Evolutionary conservation across 1,284 basidiomycete species (phyloP), one percentile per base, ranked within the genome.

Genomic region (Ceratobasidium sp.): DNA sequence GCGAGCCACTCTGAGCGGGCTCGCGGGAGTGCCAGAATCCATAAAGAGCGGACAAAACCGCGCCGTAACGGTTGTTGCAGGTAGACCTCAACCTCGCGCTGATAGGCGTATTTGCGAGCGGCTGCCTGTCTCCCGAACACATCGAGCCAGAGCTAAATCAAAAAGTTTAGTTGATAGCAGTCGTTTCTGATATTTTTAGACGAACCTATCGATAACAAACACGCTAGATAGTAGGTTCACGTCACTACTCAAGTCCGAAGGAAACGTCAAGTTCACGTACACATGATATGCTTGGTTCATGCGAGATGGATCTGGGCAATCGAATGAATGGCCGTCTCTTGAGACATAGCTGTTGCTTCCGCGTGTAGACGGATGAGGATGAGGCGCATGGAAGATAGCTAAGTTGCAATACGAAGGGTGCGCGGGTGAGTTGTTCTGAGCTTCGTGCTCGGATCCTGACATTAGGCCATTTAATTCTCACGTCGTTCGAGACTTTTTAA

Each of bases 401-500:
- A 90, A 81, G 2, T 83, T 86, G 80, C 91, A 91, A 80, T 87
- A 88, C 1, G 90, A 91, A 0, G 89, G 88, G 78, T 88, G 85
- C 0, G 87, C 85, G 3, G 85, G 83, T 33, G 81, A 82, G 7
- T 83, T 83, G 3, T 84, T 82, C 20, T 85, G 85, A 52, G 81
- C 85, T 1, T 84, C 83, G 78, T 90, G 90, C 79, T 91, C 89
- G 5, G 85, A 82, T n/a, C 88, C 89, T 90, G 56, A 48, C 5
- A 62, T 50, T 15, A 20, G 48, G 17, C n/a, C 5, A 50, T 50
- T 20, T 20, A 50, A 20, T 5, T n/a, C 48, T 12, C 46, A 33
- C 33, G 33, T 33, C 33, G 6, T 50, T 50, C 12, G 20, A 23
- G 12, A 59, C 28, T 26, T 26, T 28, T 50, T 17, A 33, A n/a